Percentiles rank a stretch among this genome's conserved stretches.
Conservation (phyloP, 1,284 basidiomycete genomes). For the Malassezia brasiliensis region DNA sequence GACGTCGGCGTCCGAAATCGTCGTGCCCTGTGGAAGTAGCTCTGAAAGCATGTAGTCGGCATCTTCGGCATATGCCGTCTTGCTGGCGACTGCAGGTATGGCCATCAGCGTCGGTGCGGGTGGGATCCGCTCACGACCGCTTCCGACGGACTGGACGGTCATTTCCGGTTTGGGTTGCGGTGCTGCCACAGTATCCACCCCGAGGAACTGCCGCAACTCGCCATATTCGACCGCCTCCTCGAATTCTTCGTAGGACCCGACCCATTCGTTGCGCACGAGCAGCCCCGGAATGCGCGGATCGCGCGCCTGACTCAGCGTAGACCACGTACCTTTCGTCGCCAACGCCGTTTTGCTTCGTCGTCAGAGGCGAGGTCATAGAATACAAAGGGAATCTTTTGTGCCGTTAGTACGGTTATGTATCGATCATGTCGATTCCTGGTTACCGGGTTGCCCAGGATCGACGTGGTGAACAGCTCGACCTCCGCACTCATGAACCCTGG, state of each 20-base stretch:
- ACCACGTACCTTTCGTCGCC: slow-evolving; percentile 36
- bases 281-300: slow-evolving; percentile 42
- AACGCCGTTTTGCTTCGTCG: slow-evolving; percentile 43
- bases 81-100: slow-evolving; percentile 12
- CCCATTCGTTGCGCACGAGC: slow-evolving; percentile 46
- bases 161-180: not conserved
- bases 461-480: slow-evolving; percentile 48
- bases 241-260: slow-evolving; percentile 45
- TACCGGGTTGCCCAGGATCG: slow-evolving; percentile 44
- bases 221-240: slow-evolving; percentile 46
- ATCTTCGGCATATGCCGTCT: slow-evolving; percentile 23
- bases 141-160: not conserved
- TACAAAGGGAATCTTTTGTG: slow-evolving; percentile 35
- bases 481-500: slow-evolving; percentile 11
- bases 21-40: slow-evolving; percentile 30
- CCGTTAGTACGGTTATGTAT: slow-evolving; percentile 33
- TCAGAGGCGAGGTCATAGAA: slow-evolving; percentile 45
- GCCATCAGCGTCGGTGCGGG: slow-evolving; percentile 1
- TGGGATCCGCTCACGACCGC: not conserved
- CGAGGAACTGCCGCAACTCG: slow-evolving; percentile 40
- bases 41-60: slow-evolving; percentile 35
- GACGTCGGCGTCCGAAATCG: slow-evolving; percentile 32
- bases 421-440: slow-evolving; percentile 41
- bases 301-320: slow-evolving; percentile 16
- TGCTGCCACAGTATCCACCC: slow-evolving; percentile 18